These are phyloP conservation scores for Daldinia caldariorum DNA, from an alignment of 495 filamentous ascomycete genomes.

Conservation along the genomic window DNA sequence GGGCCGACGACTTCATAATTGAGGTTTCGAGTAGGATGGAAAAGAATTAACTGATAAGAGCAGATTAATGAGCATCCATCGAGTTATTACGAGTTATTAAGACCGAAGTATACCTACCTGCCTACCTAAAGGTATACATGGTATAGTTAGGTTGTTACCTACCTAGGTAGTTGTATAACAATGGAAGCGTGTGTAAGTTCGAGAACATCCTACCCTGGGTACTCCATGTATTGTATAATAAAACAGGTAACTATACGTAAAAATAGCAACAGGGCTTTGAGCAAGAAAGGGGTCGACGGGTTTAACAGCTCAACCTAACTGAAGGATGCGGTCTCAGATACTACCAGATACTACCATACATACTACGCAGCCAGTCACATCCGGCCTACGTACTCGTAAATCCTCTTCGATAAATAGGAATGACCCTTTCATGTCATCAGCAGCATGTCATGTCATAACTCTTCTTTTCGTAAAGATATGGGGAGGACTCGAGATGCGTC, in stretches of 20 bases:
- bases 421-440: background rate
- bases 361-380: conserved; percentile 23
- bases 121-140: background rate
- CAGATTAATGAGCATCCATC: conserved; percentile 19
- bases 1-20: conserved; percentile 37
- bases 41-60: conserved; percentile 37
- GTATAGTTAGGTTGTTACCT: background rate
- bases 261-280: conserved; percentile 12
- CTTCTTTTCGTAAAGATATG: conserved; percentile 8
- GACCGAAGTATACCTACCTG: conserved; percentile 24
- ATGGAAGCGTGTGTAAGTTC: background rate
- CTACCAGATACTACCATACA: background rate
- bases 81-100: conserved; percentile 12
- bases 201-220: background rate
- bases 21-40: conserved; percentile 14
- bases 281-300: conserved; percentile 7
- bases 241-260: conserved; percentile 10
- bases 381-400: conserved; percentile 17
- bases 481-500: conserved; percentile 22
- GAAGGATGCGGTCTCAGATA: conserved; percentile 30
- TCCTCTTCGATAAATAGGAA: conserved; percentile 20
- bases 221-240: background rate
- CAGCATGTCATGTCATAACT: conserved; percentile 7
- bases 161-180: background rate
- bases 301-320: conserved; percentile 9